These are phyloP conservation scores for Phylloporus arenicola DNA, from an alignment of 768 basidiomycete genomes.

Conservation along the genomic window DNA sequence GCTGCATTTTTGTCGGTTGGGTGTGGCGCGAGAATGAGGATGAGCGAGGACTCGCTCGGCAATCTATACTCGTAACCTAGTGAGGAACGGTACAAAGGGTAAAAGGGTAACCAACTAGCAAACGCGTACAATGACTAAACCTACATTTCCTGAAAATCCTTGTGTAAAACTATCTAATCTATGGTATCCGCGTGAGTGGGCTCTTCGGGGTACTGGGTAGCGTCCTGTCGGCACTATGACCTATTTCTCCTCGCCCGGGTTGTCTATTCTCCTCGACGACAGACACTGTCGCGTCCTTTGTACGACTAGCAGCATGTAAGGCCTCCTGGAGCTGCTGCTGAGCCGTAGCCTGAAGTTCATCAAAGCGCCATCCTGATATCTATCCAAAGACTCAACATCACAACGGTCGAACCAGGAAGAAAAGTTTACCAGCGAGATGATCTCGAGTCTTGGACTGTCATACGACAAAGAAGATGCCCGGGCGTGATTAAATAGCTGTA, in stretches of 20 bases:
- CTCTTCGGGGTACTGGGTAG: not conserved
- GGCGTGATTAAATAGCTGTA: constrained; percentile 1
- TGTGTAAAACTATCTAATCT: not conserved
- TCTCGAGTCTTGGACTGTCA: not conserved
- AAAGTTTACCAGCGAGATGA: constrained; percentile 1
- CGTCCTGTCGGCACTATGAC: not conserved
- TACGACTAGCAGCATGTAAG: not conserved
- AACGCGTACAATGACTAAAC: not conserved
- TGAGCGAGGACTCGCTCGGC: not conserved
- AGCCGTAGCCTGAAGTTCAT: not conserved
- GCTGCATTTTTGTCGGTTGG: too few relatives aligned
- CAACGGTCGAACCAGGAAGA: not conserved
- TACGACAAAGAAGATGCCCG: not conserved
- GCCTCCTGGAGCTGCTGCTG: not conserved
- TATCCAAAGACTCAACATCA: not conserved
- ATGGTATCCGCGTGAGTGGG: not conserved
- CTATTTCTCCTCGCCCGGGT: not conserved
- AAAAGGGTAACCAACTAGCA: not conserved
- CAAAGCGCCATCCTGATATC: constrained; percentile 8
- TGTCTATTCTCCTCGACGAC: not conserved
- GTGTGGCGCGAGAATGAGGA: too few relatives aligned
- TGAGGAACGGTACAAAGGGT: too few relatives aligned
- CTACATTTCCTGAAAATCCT: not conserved
- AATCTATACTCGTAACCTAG: not conserved
- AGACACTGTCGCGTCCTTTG: not conserved